Evolutionary conservation across 352 stramenopile genomes (phyloP).

Genomic region (Pythium rishiriense): DNA sequence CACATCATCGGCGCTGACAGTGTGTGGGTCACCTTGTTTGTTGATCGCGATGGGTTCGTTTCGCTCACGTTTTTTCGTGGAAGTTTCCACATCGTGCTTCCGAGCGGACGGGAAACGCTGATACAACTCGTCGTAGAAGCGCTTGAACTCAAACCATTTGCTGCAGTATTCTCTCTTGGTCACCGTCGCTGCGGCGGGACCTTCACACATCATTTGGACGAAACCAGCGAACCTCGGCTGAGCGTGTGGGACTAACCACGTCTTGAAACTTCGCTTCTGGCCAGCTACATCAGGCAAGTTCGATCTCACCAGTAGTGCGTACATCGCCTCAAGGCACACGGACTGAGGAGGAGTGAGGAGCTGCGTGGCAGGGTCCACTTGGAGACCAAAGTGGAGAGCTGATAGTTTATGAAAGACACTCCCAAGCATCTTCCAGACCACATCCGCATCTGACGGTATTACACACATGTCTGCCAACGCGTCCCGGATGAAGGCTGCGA

Average conservation of each 20-base stretch:
- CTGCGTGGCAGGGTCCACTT: conserved; percentile 15
- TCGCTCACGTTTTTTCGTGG: conserved; percentile 5
- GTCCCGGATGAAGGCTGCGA: conserved; percentile 41
- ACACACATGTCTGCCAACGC: conserved; percentile 53
- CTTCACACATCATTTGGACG: conserved; percentile 24
- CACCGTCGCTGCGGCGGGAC: background rate
- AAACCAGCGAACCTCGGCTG: conserved; percentile 14
- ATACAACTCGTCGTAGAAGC: background rate
- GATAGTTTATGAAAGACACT: conserved; percentile 47
- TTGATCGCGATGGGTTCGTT: background rate
- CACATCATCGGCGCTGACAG: conserved; percentile 1
- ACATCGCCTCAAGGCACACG: conserved; percentile 42
- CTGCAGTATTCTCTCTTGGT: background rate
- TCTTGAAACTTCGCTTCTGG: conserved; percentile 14
- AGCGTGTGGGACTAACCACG: conserved; percentile 21
- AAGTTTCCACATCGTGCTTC: background rate
- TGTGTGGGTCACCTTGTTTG: background rate
- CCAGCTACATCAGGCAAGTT: conserved; percentile 35
- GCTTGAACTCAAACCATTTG: background rate
- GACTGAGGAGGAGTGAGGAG: conserved; percentile 31
- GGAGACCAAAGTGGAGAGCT: conserved; percentile 21
- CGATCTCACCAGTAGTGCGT: conserved; percentile 46
- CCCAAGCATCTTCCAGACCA: conserved; percentile 45
- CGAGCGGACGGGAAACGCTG: conserved; percentile 1
- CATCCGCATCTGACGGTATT: conserved; percentile 33